phyloP scores from a whole-genome alignment of 768 basidiomycete genomes.

The Panus rudis region DNA sequence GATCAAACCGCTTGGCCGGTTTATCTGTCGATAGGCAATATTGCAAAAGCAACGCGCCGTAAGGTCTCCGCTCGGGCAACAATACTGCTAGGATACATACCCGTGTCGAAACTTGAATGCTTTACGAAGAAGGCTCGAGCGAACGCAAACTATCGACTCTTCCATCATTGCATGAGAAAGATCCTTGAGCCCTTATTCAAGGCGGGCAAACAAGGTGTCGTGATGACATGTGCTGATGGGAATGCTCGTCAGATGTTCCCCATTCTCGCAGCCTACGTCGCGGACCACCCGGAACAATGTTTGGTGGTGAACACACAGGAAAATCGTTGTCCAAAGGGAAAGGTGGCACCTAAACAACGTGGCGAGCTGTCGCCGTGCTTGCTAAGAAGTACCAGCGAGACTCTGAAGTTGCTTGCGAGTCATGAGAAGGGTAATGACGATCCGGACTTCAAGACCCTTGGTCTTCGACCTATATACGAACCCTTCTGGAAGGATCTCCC shows the following conservation, averaged over 20 bases:
- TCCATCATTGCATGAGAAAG: slow-evolving; percentile 15
- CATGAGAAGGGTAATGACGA: not conserved
- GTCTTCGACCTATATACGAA: slow-evolving; percentile 1
- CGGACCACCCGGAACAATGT: slow-evolving; percentile 23
- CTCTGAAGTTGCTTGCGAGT: not conserved
- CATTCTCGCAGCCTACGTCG: slow-evolving; percentile 16
- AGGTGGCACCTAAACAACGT: not conserved
- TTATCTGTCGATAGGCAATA: slow-evolving; percentile 26
- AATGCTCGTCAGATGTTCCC: slow-evolving; percentile 11
- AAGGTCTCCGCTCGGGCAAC: slow-evolving; percentile 9
- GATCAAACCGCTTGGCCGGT: slow-evolving; percentile 25
- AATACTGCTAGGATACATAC: slow-evolving; percentile 22
- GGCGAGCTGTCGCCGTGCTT: slow-evolving; percentile 9
- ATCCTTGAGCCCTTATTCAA: slow-evolving; percentile 13
- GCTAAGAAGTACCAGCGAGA: not conserved
- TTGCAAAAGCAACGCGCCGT: slow-evolving; percentile 13
- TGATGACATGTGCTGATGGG: slow-evolving; percentile 17
- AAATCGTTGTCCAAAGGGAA: slow-evolving; percentile 15
- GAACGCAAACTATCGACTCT: slow-evolving; percentile 14
- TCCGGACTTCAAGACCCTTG: not conserved
- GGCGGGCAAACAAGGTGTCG: slow-evolving; percentile 14
- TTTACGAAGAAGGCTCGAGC: slow-evolving; percentile 6
- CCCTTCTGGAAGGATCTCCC: slow-evolving; percentile 5
- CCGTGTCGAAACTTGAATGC: slow-evolving; percentile 22
- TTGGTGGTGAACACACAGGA: slow-evolving; percentile 13